Evolutionary conservation across 108 stramenopile genomes (phyloP).

Genomic region (Aurantiochytrium sp.): DNA sequence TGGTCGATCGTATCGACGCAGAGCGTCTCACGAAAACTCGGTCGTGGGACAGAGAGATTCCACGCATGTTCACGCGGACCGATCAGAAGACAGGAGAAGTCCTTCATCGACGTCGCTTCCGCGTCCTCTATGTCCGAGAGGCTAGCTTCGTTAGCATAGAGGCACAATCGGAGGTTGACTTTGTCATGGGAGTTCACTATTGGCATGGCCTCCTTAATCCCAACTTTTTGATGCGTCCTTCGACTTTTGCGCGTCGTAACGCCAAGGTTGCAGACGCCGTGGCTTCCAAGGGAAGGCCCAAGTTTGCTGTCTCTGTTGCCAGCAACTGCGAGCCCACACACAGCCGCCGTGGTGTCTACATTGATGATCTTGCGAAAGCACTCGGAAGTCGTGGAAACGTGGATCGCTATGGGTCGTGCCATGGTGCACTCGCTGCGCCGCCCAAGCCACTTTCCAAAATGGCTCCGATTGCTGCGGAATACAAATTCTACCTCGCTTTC

Average conservation of each 20-base stretch:
- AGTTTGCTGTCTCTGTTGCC: background rate
- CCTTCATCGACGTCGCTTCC: background rate
- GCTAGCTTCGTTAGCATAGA: background rate
- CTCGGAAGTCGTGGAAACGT: background rate
- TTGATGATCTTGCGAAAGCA: background rate
- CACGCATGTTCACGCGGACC: background rate
- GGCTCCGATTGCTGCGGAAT: background rate
- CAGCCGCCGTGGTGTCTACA: background rate
- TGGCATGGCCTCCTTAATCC: background rate
- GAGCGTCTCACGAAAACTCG: background rate
- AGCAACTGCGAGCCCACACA: background rate
- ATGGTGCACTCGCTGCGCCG: background rate
- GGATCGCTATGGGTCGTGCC: background rate
- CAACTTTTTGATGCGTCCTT: background rate
- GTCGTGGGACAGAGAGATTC: background rate
- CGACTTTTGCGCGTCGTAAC: background rate
- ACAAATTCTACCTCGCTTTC: conserved; percentile 15
- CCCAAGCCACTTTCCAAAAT: background rate
- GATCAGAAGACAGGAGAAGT: too few relatives aligned
- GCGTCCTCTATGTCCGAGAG: background rate
- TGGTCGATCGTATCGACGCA: background rate
- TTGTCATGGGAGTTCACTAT: background rate
- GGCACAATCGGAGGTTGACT: background rate
- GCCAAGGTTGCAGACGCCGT: background rate
- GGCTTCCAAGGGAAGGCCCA: background rate